Evolutionary conservation across 305 asterid species (phyloP), one percentile per base, ranked within the genome.

Genomic region (Nicotiana rustica): DNA sequence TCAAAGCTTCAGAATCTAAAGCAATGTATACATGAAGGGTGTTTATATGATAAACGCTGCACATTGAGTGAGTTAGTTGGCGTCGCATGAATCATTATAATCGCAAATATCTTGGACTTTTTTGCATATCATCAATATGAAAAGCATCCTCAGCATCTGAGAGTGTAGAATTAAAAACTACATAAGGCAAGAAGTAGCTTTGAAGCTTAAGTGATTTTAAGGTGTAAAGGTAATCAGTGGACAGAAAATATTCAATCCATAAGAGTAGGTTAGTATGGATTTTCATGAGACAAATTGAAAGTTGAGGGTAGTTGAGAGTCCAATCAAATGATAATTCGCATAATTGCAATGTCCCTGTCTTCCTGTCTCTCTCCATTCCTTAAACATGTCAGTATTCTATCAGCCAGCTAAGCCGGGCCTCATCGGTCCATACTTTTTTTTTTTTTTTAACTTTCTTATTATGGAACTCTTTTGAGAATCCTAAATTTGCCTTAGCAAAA

Each of bases 151-250:
- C 78, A 21, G 19, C 47, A 29, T 36, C 6, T 18, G 78, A 70
- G 77, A 4, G 78, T 41, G 35, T 70, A 70, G 31, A 68, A 68
- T n/a, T 36, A 5, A 33, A 70, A 41, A n/a, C 59, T 70, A 70
- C 78, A 41, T 41, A 18, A 5, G 3, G 36, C 9, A 10, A 29
- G 31, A 29, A 29, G 31, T 29, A 29, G 31, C 31, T 29, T 29
- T 29, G 2, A 29, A 7, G 49, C 49, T 29, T 29, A 41, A 41
- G 31, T 29, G 31, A 29, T 29, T 29, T 29, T 29, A 29, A 29
- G 31, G 31, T 29, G 31, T 29, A 1, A 29, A 29, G 31, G 2
- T 29, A 29, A 29, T 29, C 31, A 29, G 2, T 29, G 31, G 31
- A 25, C 29, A 25, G 29, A 2, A 31, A 31, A 31, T 31, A 31